Evolutionary conservation across 768 basidiomycete genomes (phyloP).

Genomic region (Hemileccinum rubropunctum): DNA sequence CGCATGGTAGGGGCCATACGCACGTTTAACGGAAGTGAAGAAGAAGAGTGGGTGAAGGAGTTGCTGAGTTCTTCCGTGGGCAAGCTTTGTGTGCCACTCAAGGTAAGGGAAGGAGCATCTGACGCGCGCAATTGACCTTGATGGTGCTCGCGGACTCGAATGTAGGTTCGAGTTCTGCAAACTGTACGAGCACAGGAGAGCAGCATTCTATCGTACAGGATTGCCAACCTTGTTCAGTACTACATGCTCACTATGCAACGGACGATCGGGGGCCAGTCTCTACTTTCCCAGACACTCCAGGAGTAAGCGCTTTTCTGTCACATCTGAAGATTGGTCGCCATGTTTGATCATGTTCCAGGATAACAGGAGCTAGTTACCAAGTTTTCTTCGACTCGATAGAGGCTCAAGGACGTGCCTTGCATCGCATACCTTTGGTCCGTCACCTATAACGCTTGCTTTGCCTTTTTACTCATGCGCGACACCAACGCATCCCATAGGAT

Average conservation of each 20-base stretch:
- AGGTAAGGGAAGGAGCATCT: conserved; percentile 43
- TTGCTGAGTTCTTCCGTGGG: conserved; percentile 80
- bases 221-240: conserved; percentile 93
- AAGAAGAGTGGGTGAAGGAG: conserved; percentile 77
- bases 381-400: conserved; percentile 89
- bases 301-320: conserved; percentile 53
- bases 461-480: neutral
- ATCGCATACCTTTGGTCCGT: conserved; percentile 53
- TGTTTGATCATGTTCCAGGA: conserved; percentile 41
- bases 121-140: neutral
- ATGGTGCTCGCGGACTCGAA: neutral
- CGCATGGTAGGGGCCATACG: conserved; percentile 78
- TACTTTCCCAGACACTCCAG: conserved; percentile 70
- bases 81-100: conserved; percentile 85
- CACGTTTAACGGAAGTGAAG: conserved; percentile 51
- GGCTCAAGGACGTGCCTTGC: conserved; percentile 69
- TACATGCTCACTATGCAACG: conserved; percentile 90
- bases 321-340: neutral
- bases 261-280: conserved; percentile 83
- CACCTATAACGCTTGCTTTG: neutral
- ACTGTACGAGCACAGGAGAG: conserved; percentile 93
- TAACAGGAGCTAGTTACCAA: conserved; percentile 76
- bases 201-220: conserved; percentile 86
- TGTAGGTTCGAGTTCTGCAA: conserved; percentile 84
- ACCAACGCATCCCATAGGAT: conserved; percentile 40